Conservation (phyloP, 805 yeast genomes). For the Tetrapisispora arboricola region DNA sequence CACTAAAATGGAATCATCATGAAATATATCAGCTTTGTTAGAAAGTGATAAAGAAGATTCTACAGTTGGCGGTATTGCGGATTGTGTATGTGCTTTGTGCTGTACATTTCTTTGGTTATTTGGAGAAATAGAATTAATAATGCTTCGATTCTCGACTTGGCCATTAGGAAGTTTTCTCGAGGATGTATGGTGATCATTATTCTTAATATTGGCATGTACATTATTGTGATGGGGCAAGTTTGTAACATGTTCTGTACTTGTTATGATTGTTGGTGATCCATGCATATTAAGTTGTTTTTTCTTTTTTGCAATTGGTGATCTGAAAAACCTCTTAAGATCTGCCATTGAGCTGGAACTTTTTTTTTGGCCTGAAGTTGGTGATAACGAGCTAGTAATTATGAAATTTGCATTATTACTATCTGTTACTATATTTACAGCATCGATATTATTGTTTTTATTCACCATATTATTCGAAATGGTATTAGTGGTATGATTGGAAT, state of each 20-base stretch:
- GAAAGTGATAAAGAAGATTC: constrained; percentile 24
- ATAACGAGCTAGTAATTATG: background rate
- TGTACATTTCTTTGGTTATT: constrained; percentile 1
- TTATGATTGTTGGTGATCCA: background rate
- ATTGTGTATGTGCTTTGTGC: constrained; percentile 17
- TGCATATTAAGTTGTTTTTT: constrained; percentile 1
- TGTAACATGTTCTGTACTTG: background rate
- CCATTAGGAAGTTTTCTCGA: background rate
- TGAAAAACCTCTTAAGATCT: constrained; percentile 61
- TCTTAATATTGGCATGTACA: background rate
- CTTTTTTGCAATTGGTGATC: constrained; percentile 18
- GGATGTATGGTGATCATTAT: background rate
- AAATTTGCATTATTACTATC: constrained; percentile 1
- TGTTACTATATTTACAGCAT: background rate
- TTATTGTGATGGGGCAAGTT: background rate
- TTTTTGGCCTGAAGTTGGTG: constrained; percentile 6
- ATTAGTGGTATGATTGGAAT: background rate
- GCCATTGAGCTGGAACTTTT: constrained; percentile 42
- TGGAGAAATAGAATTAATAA: background rate
- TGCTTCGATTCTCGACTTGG: background rate
- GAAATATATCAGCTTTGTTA: constrained; percentile 30
- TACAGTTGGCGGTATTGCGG: constrained; percentile 27
- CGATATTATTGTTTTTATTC: background rate
- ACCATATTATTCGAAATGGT: background rate
- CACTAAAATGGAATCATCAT: constrained; percentile 40